Percentiles rank a stretch among this genome's conserved stretches.
phyloP scores from a whole-genome alignment of 805 yeast genomes.

The Pichia sporocuriosa region DNA sequence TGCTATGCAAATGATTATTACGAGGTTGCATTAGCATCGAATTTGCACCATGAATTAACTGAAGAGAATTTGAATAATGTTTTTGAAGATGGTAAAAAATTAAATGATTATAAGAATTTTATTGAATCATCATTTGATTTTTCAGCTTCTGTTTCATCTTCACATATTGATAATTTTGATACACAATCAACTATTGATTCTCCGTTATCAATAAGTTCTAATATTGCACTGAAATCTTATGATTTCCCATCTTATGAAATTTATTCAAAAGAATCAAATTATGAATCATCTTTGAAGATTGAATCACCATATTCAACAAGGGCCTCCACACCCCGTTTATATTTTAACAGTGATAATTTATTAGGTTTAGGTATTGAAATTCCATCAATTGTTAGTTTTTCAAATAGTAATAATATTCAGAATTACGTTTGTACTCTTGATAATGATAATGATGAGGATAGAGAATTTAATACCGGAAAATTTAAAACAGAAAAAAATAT shows the following conservation, averaged over 20 bases:
- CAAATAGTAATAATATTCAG: neutral
- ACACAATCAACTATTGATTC: neutral
- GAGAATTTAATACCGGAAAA: neutral
- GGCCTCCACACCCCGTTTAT: no score
- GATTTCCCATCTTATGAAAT: neutral
- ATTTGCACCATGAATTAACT: no score
- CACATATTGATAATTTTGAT: no score
- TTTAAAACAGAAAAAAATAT: neutral
- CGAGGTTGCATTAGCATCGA: no score
- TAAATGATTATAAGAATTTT: no score
- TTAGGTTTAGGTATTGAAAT: constrained; percentile 2
- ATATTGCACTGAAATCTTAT: constrained; percentile 1
- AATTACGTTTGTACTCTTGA: constrained; percentile 6
- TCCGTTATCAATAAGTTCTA: constrained; percentile 3
- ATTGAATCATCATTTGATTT: no score
- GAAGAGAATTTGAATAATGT: neutral
- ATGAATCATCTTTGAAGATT: no score
- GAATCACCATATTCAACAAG: no score
- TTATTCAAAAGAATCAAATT: no score
- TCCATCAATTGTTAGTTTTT: neutral
- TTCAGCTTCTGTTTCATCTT: neutral
- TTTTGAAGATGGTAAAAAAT: neutral
- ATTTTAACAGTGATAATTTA: neutral
- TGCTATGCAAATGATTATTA: constrained; percentile 4
- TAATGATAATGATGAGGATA: neutral